Evolutionary conservation across 805 yeast genomes (phyloP).

Genomic region (Pichia gijzeniarum): DNA sequence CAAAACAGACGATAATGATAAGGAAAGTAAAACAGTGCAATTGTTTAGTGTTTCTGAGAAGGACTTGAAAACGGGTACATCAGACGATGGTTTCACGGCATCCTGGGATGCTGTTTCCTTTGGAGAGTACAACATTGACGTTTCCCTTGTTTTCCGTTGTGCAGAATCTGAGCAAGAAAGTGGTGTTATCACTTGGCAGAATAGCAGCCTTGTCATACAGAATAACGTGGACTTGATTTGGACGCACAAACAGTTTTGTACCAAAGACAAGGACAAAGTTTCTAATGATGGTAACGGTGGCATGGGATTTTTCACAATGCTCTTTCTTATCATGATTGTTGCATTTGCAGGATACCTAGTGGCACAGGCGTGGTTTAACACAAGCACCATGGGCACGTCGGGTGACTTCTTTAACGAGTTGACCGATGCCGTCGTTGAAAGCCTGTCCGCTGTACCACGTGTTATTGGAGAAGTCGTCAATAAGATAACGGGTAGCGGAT

Average conservation of each 20-base stretch:
- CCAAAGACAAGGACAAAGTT: conserved; percentile 24
- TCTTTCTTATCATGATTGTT: conserved; percentile 68
- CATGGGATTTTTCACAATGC: conserved; percentile 81
- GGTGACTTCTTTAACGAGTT: conserved; percentile 70
- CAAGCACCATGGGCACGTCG: conserved; percentile 57
- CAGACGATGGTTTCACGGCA: conserved; percentile 26
- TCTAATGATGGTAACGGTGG: conserved; percentile 17
- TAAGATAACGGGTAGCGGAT: conserved; percentile 51
- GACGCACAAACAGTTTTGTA: conserved; percentile 17
- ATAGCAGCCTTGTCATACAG: conserved; percentile 2
- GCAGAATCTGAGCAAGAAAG: conserved; percentile 21
- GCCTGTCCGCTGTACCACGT: conserved; percentile 54
- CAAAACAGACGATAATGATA: conserved; percentile 40
- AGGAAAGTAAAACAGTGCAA: conserved; percentile 38
- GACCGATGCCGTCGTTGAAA: conserved; percentile 56
- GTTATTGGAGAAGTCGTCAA: conserved; percentile 62
- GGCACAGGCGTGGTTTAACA: conserved; percentile 67
- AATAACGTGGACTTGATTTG: conserved; percentile 14
- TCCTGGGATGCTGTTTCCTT: conserved; percentile 51
- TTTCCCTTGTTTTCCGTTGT: conserved; percentile 41
- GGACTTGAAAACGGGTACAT: conserved; percentile 22
- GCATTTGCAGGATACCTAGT: conserved; percentile 65
- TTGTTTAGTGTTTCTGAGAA: conserved; percentile 32
- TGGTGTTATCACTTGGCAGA: conserved; percentile 10
- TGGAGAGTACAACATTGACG: conserved; percentile 49